phyloP scores from a whole-genome alignment of 2,329 filamentous ascomycete species.

The Pseudodiploospora longispora region DNA sequence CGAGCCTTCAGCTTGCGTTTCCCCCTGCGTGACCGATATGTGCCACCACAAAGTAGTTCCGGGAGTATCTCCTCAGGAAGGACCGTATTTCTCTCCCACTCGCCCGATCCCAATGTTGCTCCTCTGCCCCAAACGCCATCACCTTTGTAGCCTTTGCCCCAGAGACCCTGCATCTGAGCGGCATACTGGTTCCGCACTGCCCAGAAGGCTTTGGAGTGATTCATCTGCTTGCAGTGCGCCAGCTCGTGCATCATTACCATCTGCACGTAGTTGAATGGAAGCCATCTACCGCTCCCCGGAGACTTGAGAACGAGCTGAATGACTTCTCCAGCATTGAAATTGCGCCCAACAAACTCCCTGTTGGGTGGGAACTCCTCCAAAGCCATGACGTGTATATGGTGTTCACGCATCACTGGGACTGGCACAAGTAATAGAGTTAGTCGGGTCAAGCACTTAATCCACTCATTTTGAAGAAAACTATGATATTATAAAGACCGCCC shows the following conservation, averaged over 20 bases:
- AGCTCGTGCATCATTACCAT: conserved; percentile 96
- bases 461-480: neutral
- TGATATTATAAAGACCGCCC: no score
- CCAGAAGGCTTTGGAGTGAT: conserved; percentile 78
- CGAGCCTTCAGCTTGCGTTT: conserved; percentile 46
- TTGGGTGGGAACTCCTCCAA: conserved; percentile 80
- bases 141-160: conserved; percentile 63
- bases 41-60: conserved; percentile 73
- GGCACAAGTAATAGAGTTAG: neutral
- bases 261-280: conserved; percentile 76
- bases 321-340: conserved; percentile 85
- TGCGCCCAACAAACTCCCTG: conserved; percentile 74
- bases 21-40: conserved; percentile 55
- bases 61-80: conserved; percentile 49
- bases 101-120: conserved; percentile 50
- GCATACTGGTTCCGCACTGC: conserved; percentile 67
- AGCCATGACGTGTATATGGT: conserved; percentile 57
- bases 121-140: conserved; percentile 80
- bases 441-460: conserved; percentile 1
- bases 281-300: conserved; percentile 56
- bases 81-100: conserved; percentile 47
- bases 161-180: conserved; percentile 60
- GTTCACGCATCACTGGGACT: conserved; percentile 62
- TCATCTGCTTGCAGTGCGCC: conserved; percentile 87
- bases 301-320: conserved; percentile 77